A percentile compares a stretch with the other conserved stretches of the same genome.
Conservation (phyloP, 306 rosid genomes). For the Quercus variabilis region DNA sequence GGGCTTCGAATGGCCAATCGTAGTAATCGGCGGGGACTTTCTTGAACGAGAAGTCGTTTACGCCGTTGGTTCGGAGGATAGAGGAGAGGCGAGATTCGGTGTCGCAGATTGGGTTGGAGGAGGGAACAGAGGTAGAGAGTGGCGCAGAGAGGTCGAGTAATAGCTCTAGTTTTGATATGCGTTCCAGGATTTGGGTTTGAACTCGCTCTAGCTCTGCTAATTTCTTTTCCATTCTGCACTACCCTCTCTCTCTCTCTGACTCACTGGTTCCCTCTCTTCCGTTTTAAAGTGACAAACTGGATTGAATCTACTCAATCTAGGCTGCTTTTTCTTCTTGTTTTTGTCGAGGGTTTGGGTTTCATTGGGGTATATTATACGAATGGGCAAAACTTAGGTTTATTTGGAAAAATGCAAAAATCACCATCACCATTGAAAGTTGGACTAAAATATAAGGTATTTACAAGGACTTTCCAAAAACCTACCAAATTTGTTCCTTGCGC, state of each 20-base stretch:
- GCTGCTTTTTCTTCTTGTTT: no score
- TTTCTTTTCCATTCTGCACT: conserved; percentile 34
- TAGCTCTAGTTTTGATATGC: conserved; percentile 53
- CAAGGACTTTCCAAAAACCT: no score
- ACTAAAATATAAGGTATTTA: no score
- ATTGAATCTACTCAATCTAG: no score
- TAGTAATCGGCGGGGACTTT: conserved; percentile 71
- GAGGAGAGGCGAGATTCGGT: conserved; percentile 69
- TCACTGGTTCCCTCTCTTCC: neutral
- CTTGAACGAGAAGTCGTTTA: conserved; percentile 67
- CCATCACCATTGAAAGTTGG: no score
- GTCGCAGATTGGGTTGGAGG: conserved; percentile 15
- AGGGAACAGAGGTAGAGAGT: neutral
- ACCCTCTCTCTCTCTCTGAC: neutral
- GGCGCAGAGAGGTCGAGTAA: conserved; percentile 13
- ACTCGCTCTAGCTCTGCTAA: conserved; percentile 46
- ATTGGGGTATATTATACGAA: no score
- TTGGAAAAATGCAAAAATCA: no score
- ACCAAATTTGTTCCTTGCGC: no score
- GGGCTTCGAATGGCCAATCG: conserved; percentile 76
- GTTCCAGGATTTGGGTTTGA: conserved; percentile 41
- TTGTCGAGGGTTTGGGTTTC: no score
- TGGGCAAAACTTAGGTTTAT: no score
- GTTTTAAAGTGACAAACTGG: no score
- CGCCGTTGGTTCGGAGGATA: conserved; percentile 47